Evolutionary conservation across 2,329 filamentous ascomycete species (phyloP).

Genomic region (Aspergillus niger): DNA sequence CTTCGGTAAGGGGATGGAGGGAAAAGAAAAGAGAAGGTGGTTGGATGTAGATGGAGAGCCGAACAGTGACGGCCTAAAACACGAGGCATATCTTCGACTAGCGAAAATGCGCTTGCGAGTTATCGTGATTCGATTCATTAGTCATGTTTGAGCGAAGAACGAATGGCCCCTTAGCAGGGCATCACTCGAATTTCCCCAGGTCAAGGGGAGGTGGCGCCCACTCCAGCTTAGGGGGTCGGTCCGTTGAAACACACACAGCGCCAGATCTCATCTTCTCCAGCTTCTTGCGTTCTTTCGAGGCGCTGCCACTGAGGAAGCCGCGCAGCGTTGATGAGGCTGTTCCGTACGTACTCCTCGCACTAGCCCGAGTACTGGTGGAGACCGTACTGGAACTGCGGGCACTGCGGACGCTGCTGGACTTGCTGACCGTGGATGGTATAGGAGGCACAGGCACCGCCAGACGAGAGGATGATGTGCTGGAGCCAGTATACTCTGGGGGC

Average conservation of each 20-base stretch:
- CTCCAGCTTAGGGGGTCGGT: slow-evolving; percentile 38
- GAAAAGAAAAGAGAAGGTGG: neutral
- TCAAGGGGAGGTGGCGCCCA: slow-evolving; percentile 43
- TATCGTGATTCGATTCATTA: slow-evolving; percentile 13
- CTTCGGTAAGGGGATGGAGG: neutral
- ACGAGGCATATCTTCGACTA: slow-evolving; percentile 12
- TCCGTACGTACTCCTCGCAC: slow-evolving; percentile 38
- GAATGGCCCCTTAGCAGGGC: neutral
- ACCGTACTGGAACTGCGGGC: slow-evolving; percentile 40
- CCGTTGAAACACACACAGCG: slow-evolving; percentile 33
- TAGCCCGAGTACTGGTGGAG: slow-evolving; percentile 38
- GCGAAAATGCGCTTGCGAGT: slow-evolving; percentile 16
- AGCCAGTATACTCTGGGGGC: slow-evolving; percentile 27
- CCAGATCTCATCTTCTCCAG: slow-evolving; percentile 31
- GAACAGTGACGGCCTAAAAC: neutral
- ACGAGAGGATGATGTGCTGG: slow-evolving; percentile 24
- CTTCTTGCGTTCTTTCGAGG: slow-evolving; percentile 32
- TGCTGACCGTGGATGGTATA: slow-evolving; percentile 28
- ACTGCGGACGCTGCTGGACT: slow-evolving; percentile 40
- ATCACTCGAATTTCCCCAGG: slow-evolving; percentile 32
- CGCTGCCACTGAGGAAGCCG: slow-evolving; percentile 36
- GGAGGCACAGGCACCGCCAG: slow-evolving; percentile 37
- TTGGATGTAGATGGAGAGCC: neutral
- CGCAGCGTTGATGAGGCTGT: slow-evolving; percentile 39
- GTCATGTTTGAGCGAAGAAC: slow-evolving; percentile 6